Base-by-base conservation (phyloP, 306 rosid genomes). In the Vigna unguiculata region DNA sequence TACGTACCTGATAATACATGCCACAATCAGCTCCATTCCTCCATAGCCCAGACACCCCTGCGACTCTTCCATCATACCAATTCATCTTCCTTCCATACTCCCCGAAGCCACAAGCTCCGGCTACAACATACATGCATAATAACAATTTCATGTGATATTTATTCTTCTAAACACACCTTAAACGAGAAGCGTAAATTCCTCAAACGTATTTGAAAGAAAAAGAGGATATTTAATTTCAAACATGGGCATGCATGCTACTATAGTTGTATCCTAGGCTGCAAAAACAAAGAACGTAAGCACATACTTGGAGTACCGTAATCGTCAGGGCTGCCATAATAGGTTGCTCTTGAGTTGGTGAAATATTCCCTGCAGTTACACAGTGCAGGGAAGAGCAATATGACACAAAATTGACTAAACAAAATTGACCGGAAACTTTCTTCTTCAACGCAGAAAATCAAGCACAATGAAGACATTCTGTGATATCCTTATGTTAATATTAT, bases 31-130 rank as follows among this genome's bases (percentile, higher is more conserved):
- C 53, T 40, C 97, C 97, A 81, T 86, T 79, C 69, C 43, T 89
- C 69, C 81, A 94, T 15, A 94, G 90, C 66, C 85, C 65, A 9
- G 95, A 77, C 46, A 90, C 96, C 6, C 84, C 95, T 45, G 96
- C 24, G 1, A 83, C 86, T 3, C 61, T 54, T 12, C 62, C 62
- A 57, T 21, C n/a, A 11, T 55, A 55, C 58, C 58, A 9, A 36
- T 94, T 78, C 9, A 90, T 77, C 0, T 80, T 87, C 45, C 83
- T 88, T 84, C 96, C 98, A 15, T 65, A 88, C 66, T 89, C 96
- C 1, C 93, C 92, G 71, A 62, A 94, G 2, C 98, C 97, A 79
- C 98, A 92, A 69, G 96, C 98, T 77, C 97, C 98, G 3, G 75
- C 98, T 92, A 55, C 17, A 69, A 16, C 28, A 75, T n/a, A 6